phyloP scores from a whole-genome alignment of 371 early-diverging fungal species.

The Rhizomucor pusillus region DNA sequence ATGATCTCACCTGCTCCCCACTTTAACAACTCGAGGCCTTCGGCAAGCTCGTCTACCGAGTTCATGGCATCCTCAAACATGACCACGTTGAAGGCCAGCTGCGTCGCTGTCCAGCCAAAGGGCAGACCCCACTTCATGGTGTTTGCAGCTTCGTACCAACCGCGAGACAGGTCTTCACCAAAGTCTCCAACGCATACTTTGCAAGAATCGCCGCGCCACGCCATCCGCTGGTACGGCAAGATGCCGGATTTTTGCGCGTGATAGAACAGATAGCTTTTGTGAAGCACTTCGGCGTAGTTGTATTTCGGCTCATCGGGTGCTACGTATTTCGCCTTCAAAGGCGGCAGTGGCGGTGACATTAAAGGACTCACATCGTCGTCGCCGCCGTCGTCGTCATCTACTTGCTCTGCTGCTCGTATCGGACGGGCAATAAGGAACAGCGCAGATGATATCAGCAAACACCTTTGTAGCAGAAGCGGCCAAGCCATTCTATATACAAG shows the following conservation, averaged over 20 bases:
- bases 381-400: slow-evolving; percentile 4
- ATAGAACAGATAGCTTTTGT: slow-evolving; percentile 55
- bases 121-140: slow-evolving; percentile 67
- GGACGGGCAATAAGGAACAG: no score
- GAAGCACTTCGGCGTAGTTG: slow-evolving; percentile 53
- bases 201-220: slow-evolving; percentile 60
- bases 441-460: no score
- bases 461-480: no score
- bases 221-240: slow-evolving; percentile 54
- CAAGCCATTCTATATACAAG: no score
- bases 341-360: slow-evolving; percentile 26
- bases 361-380: slow-evolving; percentile 34
- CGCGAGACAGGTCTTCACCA: slow-evolving; percentile 55
- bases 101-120: slow-evolving; percentile 48
- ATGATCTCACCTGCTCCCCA: slow-evolving; percentile 48
- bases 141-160: slow-evolving; percentile 65
- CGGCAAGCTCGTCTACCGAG: slow-evolving; percentile 49
- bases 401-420: not conserved
- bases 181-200: slow-evolving; percentile 51
- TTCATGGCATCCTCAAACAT: slow-evolving; percentile 52
- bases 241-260: slow-evolving; percentile 55
- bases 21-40: slow-evolving; percentile 46
- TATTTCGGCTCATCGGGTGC: slow-evolving; percentile 49
- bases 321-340: slow-evolving; percentile 31
- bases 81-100: slow-evolving; percentile 53